Percentiles rank a stretch among this genome's conserved stretches.
Evolutionary conservation across 169 alveolate species (phyloP).

Genomic region (Plasmodium gonderi): DNA sequence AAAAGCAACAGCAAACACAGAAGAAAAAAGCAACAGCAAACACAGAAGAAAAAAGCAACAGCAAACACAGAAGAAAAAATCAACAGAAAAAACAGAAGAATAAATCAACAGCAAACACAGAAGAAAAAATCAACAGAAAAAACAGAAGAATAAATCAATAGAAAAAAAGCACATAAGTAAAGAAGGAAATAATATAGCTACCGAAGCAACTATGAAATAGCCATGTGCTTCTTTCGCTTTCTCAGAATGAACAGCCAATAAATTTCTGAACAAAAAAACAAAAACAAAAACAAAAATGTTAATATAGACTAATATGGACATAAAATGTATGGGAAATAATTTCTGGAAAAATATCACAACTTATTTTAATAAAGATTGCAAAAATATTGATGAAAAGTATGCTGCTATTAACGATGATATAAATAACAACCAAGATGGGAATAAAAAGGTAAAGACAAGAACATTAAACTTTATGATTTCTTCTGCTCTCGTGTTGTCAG

Average conservation of each 20-base stretch:
- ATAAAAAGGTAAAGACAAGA: constrained; percentile 17
- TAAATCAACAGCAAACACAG: not conserved
- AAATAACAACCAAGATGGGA: constrained; percentile 9
- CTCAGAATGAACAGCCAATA: not conserved
- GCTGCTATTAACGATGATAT: not conserved
- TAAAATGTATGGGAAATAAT: constrained; percentile 16
- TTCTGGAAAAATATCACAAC: constrained; percentile 6
- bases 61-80: not conserved
- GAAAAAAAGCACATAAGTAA: not conserved
- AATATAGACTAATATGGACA: constrained; percentile 33
- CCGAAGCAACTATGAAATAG: not conserved
- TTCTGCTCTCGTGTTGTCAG: constrained; percentile 50
- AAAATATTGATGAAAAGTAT: not conserved
- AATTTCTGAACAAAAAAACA: not conserved
- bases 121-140: not conserved
- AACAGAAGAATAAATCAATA: not conserved
- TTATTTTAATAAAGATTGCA: not conserved
- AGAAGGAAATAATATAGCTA: not conserved
- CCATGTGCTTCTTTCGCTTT: not conserved
- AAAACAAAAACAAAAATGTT: constrained; percentile 9
- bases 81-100: not conserved
- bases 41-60: not conserved
- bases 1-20: not conserved
- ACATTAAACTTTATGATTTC: constrained; percentile 72
- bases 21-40: not conserved